Evolutionary conservation across 169 alveolate species (phyloP).

Genomic region (Plasmodium knowlesi): DNA sequence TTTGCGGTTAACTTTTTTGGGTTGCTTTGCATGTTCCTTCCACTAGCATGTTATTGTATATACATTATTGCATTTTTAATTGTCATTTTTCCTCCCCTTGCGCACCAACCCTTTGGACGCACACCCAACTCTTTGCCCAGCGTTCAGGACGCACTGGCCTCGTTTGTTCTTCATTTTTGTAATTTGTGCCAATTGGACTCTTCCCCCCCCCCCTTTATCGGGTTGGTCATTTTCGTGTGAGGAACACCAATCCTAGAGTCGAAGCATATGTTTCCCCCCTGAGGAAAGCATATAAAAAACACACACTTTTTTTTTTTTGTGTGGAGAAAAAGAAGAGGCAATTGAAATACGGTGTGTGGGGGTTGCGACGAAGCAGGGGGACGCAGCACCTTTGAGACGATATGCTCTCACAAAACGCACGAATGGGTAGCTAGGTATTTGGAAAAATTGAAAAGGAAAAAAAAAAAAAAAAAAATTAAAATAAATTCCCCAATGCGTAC

Average conservation of each 20-base stretch:
- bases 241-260: background rate
- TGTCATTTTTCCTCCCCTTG: background rate
- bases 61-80: background rate
- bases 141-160: background rate
- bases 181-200: background rate
- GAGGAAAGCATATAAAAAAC: background rate
- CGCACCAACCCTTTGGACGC: background rate
- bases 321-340: background rate
- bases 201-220: background rate
- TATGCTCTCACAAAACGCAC: background rate
- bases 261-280: background rate
- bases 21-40: background rate
- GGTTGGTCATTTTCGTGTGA: background rate
- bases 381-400: background rate
- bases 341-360: background rate
- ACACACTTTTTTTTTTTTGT: too few species aligned
- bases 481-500: background rate
- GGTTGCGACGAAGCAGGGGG: background rate
- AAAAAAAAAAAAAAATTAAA: too few species aligned
- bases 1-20: background rate
- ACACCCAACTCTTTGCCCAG: background rate
- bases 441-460: background rate
- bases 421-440: background rate
- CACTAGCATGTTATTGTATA: background rate
- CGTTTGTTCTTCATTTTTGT: background rate